Evolutionary conservation across 208 protist species (phyloP).

Genomic region (Trypanosoma cruzi): DNA sequence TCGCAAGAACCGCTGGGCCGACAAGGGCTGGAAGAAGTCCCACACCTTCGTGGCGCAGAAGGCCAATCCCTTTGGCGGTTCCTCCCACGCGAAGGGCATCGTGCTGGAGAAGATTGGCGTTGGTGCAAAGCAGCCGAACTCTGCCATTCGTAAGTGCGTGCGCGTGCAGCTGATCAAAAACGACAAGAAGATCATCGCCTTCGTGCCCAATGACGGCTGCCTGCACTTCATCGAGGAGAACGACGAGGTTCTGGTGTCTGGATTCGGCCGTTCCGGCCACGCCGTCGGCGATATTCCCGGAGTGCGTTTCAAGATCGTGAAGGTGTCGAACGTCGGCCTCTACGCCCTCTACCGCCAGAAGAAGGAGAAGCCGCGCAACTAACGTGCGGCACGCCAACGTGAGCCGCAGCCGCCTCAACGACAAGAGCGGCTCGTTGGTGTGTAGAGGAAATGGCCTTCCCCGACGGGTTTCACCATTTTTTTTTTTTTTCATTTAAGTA

Average conservation of each 20-base stretch:
- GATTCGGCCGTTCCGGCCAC: slow-evolving; percentile 99
- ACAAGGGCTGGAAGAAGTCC: slow-evolving; percentile 98
- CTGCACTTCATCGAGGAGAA: slow-evolving; percentile 99
- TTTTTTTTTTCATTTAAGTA: slow-evolving; percentile 27
- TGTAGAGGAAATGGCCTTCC: background rate
- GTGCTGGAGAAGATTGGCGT: slow-evolving; percentile 99
- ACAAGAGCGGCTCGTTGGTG: too few species aligned
- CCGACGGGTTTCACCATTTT: slow-evolving; percentile 8
- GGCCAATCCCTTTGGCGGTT: slow-evolving; percentile 98
- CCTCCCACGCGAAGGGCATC: slow-evolving; percentile 99
- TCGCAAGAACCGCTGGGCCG: slow-evolving; percentile 96
- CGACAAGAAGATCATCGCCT: slow-evolving; percentile 99
- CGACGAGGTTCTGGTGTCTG: slow-evolving; percentile 99
- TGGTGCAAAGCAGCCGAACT: slow-evolving; percentile 99
- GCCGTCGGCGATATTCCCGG: slow-evolving; percentile 99
- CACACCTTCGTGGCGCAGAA: slow-evolving; percentile 96
- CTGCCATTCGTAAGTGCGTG: slow-evolving; percentile 99
- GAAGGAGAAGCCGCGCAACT: slow-evolving; percentile 99
- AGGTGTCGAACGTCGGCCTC: slow-evolving; percentile 98
- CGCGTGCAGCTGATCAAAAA: slow-evolving; percentile 99
- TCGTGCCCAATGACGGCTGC: slow-evolving; percentile 99
- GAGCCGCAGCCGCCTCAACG: too few species aligned
- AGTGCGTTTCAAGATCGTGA: slow-evolving; percentile 99
- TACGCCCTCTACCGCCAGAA: slow-evolving; percentile 98
- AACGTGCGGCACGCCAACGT: too few species aligned